Base-by-base conservation (phyloP, 202 grass and related monocot genomes). In the Tripidium arundinaceum region DNA sequence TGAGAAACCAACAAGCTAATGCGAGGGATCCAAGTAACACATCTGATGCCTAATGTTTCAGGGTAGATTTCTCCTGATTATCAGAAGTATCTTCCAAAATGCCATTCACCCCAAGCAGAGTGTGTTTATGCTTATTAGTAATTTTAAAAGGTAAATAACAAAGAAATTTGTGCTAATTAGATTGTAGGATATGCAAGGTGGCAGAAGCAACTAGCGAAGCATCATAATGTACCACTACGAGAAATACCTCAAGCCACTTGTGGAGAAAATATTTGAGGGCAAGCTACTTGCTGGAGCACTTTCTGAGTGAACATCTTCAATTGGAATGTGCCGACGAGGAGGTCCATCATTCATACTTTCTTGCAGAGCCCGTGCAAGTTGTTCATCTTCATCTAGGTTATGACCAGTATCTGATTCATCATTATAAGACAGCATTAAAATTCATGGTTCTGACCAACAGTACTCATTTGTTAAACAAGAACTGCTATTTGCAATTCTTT, bases 371-470 rank as follows among this genome's bases (percentile, higher is more conserved):
- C 83, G 65, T 87, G 94, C 91, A 83, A 97, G 86, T 61, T 93
- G 87, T 83, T 97, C 94, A 82, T 97, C 94, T 91, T 97, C 94
- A 65, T 97, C 94, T 69, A 89, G 82, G 62, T 74, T 54, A 79
- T 86, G 75, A 77, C 69, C 8, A 75, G 62, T 65, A 75, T 86
- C 91, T 97, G n/a, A n/a, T n/a, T n/a, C n/a, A n/a, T n/a, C n/a
- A n/a, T n/a, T n/a, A n/a, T n/a, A n/a, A n/a, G n/a, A n/a, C n/a
- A n/a, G 78, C 78, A 70, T 58, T 39, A 79, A 83, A 85, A 86
- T 87, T 87, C 75, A n/a, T 50, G 38, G 9, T 71, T 77, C 62
- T 57, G 52, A 64, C 72, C 47, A 81, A 78, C 19, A 25, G 5
- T 45, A 58, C 7, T 65, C 70, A 74, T 75, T 78, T 83, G 61